Percentiles rank a stretch among this genome's conserved stretches.
Conservation (phyloP, 1,284 basidiomycete genomes). For the Malassezia furfur region DNA sequence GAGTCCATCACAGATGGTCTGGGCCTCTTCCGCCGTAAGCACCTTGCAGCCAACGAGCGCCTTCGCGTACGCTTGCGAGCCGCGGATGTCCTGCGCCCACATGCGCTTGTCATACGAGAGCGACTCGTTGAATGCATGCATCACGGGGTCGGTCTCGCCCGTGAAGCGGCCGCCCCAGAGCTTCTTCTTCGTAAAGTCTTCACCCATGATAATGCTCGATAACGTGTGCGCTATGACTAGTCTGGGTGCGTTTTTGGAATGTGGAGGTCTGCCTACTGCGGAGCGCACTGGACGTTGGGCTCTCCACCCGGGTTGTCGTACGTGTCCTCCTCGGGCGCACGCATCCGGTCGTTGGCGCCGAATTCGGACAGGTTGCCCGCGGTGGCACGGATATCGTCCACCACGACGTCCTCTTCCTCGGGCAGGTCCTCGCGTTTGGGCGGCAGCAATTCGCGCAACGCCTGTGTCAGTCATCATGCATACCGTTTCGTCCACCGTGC, state of each 20-base stretch:
- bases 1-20: constrained; percentile 69
- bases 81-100: constrained; percentile 80
- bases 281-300: constrained; percentile 36
- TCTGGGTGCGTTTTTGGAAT: constrained; percentile 3
- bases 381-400: constrained; percentile 21
- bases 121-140: constrained; percentile 53
- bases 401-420: constrained; percentile 17
- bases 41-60: constrained; percentile 70
- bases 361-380: constrained; percentile 19
- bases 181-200: constrained; percentile 45
- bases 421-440: constrained; percentile 26
- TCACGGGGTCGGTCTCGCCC: constrained; percentile 41
- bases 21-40: constrained; percentile 61
- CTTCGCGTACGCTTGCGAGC: constrained; percentile 91
- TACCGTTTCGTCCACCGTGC: constrained; percentile 16
- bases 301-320: constrained; percentile 27
- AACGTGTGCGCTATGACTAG: constrained; percentile 6
- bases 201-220: constrained; percentile 6
- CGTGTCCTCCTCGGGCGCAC: constrained; percentile 21
- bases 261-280: constrained; percentile 14
- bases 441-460: constrained; percentile 23
- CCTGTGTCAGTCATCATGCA: constrained; percentile 12
- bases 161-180: constrained; percentile 48
- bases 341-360: constrained; percentile 24
- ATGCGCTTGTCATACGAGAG: constrained; percentile 88